phyloP scores from a whole-genome alignment of 352 stramenopile genomes.

The Phytophthora sp. region DNA sequence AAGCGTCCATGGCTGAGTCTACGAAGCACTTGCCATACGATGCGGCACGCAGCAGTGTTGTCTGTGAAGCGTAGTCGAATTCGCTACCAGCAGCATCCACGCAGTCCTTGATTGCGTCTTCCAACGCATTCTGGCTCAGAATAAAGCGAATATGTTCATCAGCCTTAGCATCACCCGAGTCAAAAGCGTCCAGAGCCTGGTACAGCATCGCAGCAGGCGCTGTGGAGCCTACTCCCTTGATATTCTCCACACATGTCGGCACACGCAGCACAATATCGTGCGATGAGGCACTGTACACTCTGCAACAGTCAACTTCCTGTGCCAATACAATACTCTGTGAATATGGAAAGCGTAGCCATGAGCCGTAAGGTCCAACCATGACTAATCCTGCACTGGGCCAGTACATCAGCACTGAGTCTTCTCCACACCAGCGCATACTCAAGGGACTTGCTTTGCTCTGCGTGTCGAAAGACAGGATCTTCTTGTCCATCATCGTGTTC shows the following conservation, averaged over 20 bases:
- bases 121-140: slow-evolving; percentile 74
- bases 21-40: slow-evolving; percentile 92
- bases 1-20: slow-evolving; percentile 62
- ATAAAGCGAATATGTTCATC: slow-evolving; percentile 92
- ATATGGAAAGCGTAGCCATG: slow-evolving; percentile 87
- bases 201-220: slow-evolving; percentile 90
- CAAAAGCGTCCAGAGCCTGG: slow-evolving; percentile 89
- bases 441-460: slow-evolving; percentile 79
- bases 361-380: slow-evolving; percentile 88
- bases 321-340: slow-evolving; percentile 74
- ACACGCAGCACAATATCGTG: slow-evolving; percentile 91
- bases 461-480: slow-evolving; percentile 89
- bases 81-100: slow-evolving; percentile 86
- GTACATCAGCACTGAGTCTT: slow-evolving; percentile 91
- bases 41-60: slow-evolving; percentile 78
- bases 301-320: slow-evolving; percentile 75
- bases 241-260: slow-evolving; percentile 83
- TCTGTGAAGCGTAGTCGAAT: slow-evolving; percentile 86
- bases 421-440: slow-evolving; percentile 89
- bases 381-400: slow-evolving; percentile 83
- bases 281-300: slow-evolving; percentile 67
- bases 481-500: slow-evolving; percentile 97
- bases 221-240: slow-evolving; percentile 88
- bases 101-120: slow-evolving; percentile 90
- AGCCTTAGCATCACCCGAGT: slow-evolving; percentile 87